Base-by-base conservation (phyloP, 1,139 yeast genomes). In the Eremothecium cymbalariae region DNA sequence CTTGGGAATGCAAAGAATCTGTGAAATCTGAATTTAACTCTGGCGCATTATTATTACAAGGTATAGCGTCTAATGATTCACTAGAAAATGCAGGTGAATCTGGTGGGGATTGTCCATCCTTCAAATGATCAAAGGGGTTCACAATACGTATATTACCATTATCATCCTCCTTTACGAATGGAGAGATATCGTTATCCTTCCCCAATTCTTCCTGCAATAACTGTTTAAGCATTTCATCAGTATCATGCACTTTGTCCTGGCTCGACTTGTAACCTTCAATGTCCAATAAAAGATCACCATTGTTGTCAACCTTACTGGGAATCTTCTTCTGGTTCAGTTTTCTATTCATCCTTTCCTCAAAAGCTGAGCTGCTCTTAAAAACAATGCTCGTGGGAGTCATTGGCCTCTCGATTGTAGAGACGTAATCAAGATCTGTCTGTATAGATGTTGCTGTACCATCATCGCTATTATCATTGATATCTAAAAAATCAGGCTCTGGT, bases 191-290 rank as follows among this genome's bases (percentile, higher is more conserved):
- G 13, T 65, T 50, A 23, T 66, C 70, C n/a, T 59, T 57, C 4
- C 80, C 82, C 46, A 78, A 64, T 47, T 78, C 86, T 45, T 84
- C 90, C 24, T 74, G 66, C 36, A 88, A 66, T 31, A 88, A 66
- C 47, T 78, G 77, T 47, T 77, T 77, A 42, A 90, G 74, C 32
- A 81, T 65, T 39, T 77, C 78, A 48, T 78, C 85, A 0, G 85
- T 72, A 46, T 72, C 75, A 33, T 76, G 76, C 30, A 76, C 71
- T 52, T 80, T 84, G 45, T 77, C 74, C 23, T 81, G 78, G 47
- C 80, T 84, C 21, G 95, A 83, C 60, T 88, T 90, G 62, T 93
- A 93, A 17, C 99, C 99, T 49, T 86, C 94, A 79, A 90, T 84
- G 61, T 93, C 99, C 32, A 93, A 64, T 31, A 88, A 74, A 51